phyloP scores from a whole-genome alignment of 768 basidiomycete species.

The Hydnum rufescens region DNA sequence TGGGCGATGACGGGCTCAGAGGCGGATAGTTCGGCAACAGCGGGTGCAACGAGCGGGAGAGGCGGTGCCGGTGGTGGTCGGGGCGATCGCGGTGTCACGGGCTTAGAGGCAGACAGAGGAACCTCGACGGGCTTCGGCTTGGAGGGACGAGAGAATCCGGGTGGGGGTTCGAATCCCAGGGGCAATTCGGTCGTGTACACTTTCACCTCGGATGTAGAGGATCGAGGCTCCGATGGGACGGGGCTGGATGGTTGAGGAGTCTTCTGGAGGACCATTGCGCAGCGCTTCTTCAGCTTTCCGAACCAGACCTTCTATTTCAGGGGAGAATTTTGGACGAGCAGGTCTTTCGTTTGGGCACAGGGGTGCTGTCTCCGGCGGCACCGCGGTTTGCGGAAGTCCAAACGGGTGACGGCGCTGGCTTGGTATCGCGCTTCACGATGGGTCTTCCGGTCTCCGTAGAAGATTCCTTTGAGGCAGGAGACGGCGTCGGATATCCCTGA shows the following conservation, averaged over 20 bases:
- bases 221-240: slow-evolving; percentile 15
- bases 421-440: slow-evolving; percentile 9
- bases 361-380: slow-evolving; percentile 21
- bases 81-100: slow-evolving; percentile 18
- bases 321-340: slow-evolving; percentile 12
- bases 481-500: neutral
- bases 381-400: neutral
- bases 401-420: neutral
- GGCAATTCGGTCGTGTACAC: slow-evolving; percentile 59
- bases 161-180: slow-evolving; percentile 87
- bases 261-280: slow-evolving; percentile 10
- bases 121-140: slow-evolving; percentile 23
- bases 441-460: neutral
- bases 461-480: slow-evolving; percentile 1
- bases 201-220: slow-evolving; percentile 13
- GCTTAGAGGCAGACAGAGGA: no score
- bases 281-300: slow-evolving; percentile 38
- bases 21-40: slow-evolving; percentile 43
- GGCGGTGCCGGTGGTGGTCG: slow-evolving; percentile 16
- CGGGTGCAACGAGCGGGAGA: slow-evolving; percentile 67
- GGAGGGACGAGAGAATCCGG: slow-evolving; percentile 53
- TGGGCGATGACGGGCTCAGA: slow-evolving; percentile 89
- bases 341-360: slow-evolving; percentile 25
- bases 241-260: neutral
- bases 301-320: slow-evolving; percentile 32